phyloP scores from a whole-genome alignment of 179 eudicot genomes.

The Beta macrorhiza region DNA sequence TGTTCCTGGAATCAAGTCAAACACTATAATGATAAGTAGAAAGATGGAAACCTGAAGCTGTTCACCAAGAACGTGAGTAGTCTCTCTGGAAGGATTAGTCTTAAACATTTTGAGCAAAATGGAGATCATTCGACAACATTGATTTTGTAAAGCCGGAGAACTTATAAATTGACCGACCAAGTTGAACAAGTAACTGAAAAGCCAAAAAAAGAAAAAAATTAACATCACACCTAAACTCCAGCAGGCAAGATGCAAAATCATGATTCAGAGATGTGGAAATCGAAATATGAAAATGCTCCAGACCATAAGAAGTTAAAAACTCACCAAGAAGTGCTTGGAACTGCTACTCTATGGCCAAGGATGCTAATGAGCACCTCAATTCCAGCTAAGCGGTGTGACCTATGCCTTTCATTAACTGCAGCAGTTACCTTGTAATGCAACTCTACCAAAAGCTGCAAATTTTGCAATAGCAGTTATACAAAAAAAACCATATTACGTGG shows the following conservation, averaged over 20 bases:
- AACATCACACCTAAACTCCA: slow-evolving; percentile 14
- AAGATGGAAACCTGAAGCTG: slow-evolving; percentile 72
- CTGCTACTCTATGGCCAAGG: slow-evolving; percentile 76
- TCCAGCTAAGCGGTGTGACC: slow-evolving; percentile 75
- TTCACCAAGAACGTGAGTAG: slow-evolving; percentile 72
- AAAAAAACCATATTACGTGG: slow-evolving; percentile 4
- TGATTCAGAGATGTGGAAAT: neutral
- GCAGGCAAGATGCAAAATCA: neutral
- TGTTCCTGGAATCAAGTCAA: slow-evolving; percentile 13
- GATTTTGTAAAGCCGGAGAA: slow-evolving; percentile 60
- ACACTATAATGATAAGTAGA: neutral
- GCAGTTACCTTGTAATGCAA: slow-evolving; percentile 86
- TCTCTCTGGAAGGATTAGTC: slow-evolving; percentile 52
- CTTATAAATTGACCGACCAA: slow-evolving; percentile 70
- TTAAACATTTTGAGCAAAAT: slow-evolving; percentile 58
- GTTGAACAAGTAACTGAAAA: slow-evolving; percentile 81
- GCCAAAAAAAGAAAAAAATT: slow-evolving; percentile 1
- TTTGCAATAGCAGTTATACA: slow-evolving; percentile 16
- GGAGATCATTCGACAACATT: slow-evolving; percentile 70
- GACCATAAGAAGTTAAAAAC: slow-evolving; percentile 32
- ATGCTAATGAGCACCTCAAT: slow-evolving; percentile 77
- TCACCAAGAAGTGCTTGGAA: slow-evolving; percentile 81
- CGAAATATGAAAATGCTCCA: neutral
- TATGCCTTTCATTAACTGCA: slow-evolving; percentile 73
- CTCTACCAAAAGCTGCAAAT: slow-evolving; percentile 77